A percentile compares a stretch with the other conserved stretches of the same genome.
Conservation (phyloP, 768 basidiomycete species). For the Trametes sanguinea region DNA sequence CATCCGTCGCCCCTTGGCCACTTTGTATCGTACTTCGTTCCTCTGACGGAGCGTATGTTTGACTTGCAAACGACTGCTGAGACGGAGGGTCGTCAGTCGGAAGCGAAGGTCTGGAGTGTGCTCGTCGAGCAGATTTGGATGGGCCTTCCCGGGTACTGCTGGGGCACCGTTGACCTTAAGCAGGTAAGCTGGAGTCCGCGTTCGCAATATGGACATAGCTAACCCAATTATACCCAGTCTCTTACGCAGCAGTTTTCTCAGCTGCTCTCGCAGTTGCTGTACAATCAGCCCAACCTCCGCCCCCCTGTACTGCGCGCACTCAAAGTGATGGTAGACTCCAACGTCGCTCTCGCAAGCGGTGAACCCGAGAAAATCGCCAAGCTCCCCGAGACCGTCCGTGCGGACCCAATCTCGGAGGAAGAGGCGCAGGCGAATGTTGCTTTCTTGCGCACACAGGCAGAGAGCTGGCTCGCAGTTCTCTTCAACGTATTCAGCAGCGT, state of each 20-base stretch:
- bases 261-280: constrained; percentile 91
- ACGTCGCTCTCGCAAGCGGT: constrained; percentile 51
- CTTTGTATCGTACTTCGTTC: constrained; percentile 90
- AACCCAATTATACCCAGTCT: constrained; percentile 46
- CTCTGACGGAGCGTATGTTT: constrained; percentile 92
- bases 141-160: constrained; percentile 89
- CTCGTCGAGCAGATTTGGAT: constrained; percentile 93
- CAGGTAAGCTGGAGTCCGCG: constrained; percentile 46
- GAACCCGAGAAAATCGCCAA: constrained; percentile 33
- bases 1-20: constrained; percentile 82
- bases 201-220: not conserved
- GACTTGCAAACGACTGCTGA: constrained; percentile 82
- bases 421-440: constrained; percentile 67
- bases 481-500: constrained; percentile 96
- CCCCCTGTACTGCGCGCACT: constrained; percentile 81
- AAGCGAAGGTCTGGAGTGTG: constrained; percentile 95
- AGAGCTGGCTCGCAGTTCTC: constrained; percentile 93
- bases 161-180: constrained; percentile 72
- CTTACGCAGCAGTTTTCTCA: constrained; percentile 79
- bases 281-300: constrained; percentile 83
- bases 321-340: constrained; percentile 81
- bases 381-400: constrained; percentile 31
- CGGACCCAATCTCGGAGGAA: constrained; percentile 47
- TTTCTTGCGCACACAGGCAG: constrained; percentile 75
- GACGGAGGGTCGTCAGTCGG: constrained; percentile 67